Evolutionary conservation across 1,284 basidiomycete species (phyloP), one percentile per base, ranked within the genome.

Genomic region (Ceratobasidium sp.): DNA sequence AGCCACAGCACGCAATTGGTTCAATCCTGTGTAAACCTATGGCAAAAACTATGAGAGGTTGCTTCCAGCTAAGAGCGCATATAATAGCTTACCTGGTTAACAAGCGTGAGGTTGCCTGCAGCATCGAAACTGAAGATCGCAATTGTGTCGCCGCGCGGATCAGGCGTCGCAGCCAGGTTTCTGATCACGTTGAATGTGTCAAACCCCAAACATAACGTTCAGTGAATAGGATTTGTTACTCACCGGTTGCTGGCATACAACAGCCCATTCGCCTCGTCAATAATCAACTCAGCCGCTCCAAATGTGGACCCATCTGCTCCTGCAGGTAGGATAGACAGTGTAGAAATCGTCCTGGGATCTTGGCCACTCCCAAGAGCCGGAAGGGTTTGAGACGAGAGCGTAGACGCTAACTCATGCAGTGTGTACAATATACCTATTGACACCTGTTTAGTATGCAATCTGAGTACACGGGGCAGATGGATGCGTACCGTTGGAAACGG

Each of bases 381-480:
- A 65, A 93, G 85, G 1, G 80, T 79, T 77, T 92, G 91, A 36
- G 90, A 86, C n/a, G 89, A 87, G 45, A 93, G 81, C 0, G 89
- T 90, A 27, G 88, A 91, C n/a, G 87, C 78, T n/a, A 89, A 82
- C 80, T 93, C 91, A 81, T 92, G 90, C 0, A 92, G 79, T 6
- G 85, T 86, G 81, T 89, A 92, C 9, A 92, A 80, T 71, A 85
- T 86, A 69, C 66, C 78, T 79, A 29, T 44, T 41, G 71, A 78
- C 56, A 19, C 24, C 17, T 17, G 67, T 77, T 77, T 19, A 75
- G 62, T 60, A 29, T 41, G 36, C 36, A 41, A 41, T 41, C 57
- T 19, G 24, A 47, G 22, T 1, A 74, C 36, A 15, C 41, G 54
- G n/a, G 73, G 53, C 29, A n/a, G 44, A 36, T 56, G 57, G 48